A percentile compares a stretch with the other conserved stretches of the same genome.
These are phyloP conservation scores for Polychaeton citri DNA, from an alignment of 2,329 filamentous ascomycete species.

Conservation along the genomic window DNA sequence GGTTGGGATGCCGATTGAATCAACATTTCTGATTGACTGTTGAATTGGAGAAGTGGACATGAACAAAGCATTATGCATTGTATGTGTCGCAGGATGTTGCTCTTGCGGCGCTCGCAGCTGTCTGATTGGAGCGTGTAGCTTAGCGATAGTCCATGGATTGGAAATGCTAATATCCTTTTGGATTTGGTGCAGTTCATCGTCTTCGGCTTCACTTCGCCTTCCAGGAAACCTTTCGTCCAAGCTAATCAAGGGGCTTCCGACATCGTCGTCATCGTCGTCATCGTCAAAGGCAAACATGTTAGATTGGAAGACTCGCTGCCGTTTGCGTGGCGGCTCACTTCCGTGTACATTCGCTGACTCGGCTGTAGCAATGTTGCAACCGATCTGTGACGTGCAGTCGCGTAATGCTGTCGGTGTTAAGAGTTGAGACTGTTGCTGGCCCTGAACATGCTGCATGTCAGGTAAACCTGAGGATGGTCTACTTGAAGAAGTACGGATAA, in stretches of 20 bases:
- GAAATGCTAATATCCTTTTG: constrained; percentile 22
- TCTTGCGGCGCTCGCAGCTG: background rate
- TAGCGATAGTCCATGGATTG: constrained; percentile 38
- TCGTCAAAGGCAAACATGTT: constrained; percentile 26
- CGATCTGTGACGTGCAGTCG: background rate
- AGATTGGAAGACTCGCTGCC: constrained; percentile 7
- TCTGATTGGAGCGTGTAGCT: constrained; percentile 25
- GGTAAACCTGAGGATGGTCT: too few species aligned
- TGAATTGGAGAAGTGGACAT: background rate
- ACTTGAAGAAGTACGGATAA: background rate
- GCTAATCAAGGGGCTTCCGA: constrained; percentile 4
- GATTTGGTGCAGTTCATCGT: constrained; percentile 19
- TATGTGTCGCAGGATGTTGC: background rate
- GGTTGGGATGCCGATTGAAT: constrained; percentile 10
- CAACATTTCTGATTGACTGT: background rate
- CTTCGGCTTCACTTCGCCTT: constrained; percentile 11
- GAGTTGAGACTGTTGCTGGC: background rate
- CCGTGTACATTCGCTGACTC: background rate
- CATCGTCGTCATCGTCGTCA: constrained; percentile 16
- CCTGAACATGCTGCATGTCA: background rate
- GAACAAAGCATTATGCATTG: background rate
- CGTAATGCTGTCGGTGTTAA: background rate
- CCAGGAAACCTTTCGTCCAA: background rate
- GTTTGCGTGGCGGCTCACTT: background rate
- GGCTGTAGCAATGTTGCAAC: background rate